Conservation (phyloP, 2,329 filamentous ascomycete species). For the Aspergillus latus region DNA sequence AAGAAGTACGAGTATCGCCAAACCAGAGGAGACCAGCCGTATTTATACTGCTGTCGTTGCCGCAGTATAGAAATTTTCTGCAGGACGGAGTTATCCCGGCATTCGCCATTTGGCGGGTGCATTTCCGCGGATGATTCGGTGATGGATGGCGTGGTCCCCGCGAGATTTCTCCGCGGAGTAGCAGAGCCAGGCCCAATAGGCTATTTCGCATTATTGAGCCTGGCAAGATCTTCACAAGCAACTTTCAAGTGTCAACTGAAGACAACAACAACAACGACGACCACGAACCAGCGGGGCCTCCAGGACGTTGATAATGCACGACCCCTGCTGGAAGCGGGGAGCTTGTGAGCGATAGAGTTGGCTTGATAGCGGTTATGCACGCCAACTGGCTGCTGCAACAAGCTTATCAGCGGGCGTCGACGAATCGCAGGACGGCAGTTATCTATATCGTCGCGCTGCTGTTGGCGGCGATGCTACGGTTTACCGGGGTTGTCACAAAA, state of each 20-base stretch:
- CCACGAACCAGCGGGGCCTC: background rate
- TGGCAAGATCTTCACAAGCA: background rate
- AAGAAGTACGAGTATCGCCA: too few species aligned
- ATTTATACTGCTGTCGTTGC: background rate
- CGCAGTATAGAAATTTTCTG: background rate
- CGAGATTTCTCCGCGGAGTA: conserved; percentile 2
- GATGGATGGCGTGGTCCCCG: conserved; percentile 5
- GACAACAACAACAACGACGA: background rate
- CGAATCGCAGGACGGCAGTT: background rate
- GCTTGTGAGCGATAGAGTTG: background rate
- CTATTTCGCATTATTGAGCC: background rate
- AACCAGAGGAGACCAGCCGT: background rate
- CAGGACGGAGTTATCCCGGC: background rate
- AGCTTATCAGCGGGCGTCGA: background rate
- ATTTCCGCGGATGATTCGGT: background rate
- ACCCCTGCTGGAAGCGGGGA: background rate
- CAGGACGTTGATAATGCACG: background rate
- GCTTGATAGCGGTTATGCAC: background rate
- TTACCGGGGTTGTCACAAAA: too few species aligned
- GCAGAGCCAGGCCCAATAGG: background rate
- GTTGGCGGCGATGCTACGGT: too few species aligned
- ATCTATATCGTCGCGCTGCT: background rate
- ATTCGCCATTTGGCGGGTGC: background rate
- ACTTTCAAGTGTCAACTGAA: background rate
- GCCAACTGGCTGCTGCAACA: background rate